Percentiles rank a stretch among this genome's conserved stretches.
phyloP scores from a whole-genome alignment of 768 basidiomycete genomes.

The Agaricus blazei region DNA sequence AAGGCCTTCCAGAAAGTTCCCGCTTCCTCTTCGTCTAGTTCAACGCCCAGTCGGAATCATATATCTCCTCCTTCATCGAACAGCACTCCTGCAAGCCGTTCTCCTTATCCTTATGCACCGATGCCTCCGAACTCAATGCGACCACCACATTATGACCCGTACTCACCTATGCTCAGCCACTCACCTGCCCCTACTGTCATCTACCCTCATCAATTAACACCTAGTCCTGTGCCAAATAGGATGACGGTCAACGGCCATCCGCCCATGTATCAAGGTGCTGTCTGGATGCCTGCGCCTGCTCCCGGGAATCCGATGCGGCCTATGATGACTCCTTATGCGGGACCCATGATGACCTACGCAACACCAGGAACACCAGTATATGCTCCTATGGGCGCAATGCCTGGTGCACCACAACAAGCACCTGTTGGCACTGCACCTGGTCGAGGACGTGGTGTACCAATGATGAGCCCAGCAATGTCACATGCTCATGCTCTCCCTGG shows the following conservation, averaged over 20 bases:
- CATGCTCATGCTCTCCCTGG: slow-evolving; percentile 50
- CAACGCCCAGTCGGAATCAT: slow-evolving; percentile 42
- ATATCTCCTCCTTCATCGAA: slow-evolving; percentile 46
- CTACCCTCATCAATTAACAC: slow-evolving; percentile 54
- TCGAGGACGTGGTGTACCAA: slow-evolving; percentile 42
- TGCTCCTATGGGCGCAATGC: slow-evolving; percentile 29
- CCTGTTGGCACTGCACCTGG: slow-evolving; percentile 33
- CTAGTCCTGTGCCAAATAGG: slow-evolving; percentile 59
- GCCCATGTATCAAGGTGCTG: slow-evolving; percentile 52
- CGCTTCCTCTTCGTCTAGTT: slow-evolving; percentile 44
- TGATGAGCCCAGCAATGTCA: slow-evolving; percentile 73
- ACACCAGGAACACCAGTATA: slow-evolving; percentile 37
- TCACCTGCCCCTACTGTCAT: slow-evolving; percentile 64
- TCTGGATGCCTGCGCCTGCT: slow-evolving; percentile 56
- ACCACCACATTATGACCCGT: slow-evolving; percentile 53
- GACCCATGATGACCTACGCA: slow-evolving; percentile 63
- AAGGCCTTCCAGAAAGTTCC: slow-evolving; percentile 87
- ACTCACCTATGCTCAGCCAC: slow-evolving; percentile 66
- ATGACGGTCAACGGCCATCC: slow-evolving; percentile 61
- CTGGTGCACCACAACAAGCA: slow-evolving; percentile 36
- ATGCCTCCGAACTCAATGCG: slow-evolving; percentile 47
- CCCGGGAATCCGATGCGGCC: slow-evolving; percentile 55
- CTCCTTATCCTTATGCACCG: slow-evolving; percentile 35
- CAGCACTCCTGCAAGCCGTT: slow-evolving; percentile 20
- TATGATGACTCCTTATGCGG: slow-evolving; percentile 56